Conservation (phyloP, 345 rosid species). For the Melaleuca alternifolia region DNA sequence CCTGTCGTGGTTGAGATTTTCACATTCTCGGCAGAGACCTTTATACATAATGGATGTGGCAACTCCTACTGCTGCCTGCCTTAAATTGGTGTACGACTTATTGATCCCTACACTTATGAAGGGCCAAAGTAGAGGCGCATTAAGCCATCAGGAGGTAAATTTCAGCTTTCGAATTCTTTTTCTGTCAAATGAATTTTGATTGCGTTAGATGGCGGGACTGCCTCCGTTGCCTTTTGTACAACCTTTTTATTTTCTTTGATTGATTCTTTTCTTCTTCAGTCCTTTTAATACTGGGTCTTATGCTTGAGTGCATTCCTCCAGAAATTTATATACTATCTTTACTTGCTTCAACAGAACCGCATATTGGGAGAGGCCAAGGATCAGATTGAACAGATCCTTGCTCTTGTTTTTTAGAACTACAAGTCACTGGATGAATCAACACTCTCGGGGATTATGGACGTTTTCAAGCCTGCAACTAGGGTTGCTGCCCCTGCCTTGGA, state of each 20-base stretch:
- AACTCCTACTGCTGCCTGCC: constrained; percentile 95
- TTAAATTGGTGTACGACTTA: constrained; percentile 72
- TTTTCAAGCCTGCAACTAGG: constrained; percentile 73
- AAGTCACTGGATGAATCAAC: constrained; percentile 88
- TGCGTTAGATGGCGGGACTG: neutral
- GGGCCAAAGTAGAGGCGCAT: constrained; percentile 59
- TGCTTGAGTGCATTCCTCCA: neutral
- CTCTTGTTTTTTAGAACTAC: constrained; percentile 81
- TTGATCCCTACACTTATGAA: constrained; percentile 78
- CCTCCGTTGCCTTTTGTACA: neutral
- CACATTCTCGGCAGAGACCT: constrained; percentile 45
- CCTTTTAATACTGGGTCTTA: neutral
- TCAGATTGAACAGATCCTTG: constrained; percentile 92
- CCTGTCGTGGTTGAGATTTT: neutral
- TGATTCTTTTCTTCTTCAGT: neutral
- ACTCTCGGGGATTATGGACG: constrained; percentile 60
- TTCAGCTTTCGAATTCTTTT: neutral
- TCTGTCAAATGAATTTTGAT: neutral
- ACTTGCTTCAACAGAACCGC: constrained; percentile 50
- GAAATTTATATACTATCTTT: neutral
- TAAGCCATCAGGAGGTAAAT: constrained; percentile 98
- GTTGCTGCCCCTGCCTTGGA: constrained; percentile 74
- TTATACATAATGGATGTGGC: constrained; percentile 96
- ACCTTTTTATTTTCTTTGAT: neutral
- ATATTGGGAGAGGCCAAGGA: constrained; percentile 84